Base-by-base conservation (phyloP, 257 asterid species). In the Solanum bulbocastanum region DNA sequence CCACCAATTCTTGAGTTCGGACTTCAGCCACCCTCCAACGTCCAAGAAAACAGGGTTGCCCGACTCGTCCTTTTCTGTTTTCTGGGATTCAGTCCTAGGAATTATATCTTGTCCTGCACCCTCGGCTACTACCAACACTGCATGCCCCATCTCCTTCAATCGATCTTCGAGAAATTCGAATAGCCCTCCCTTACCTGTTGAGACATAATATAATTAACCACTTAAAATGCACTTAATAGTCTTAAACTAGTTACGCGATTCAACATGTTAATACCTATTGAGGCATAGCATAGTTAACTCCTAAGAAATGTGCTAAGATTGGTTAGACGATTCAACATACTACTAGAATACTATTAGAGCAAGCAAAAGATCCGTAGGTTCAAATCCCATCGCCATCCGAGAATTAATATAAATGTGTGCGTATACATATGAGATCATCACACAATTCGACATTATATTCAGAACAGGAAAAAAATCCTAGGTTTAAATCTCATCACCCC, bases 1-100 rank as follows among this genome's bases (percentile, higher is more conserved):
- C 98, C 98, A 95, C 98, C 98, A 95, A 1, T 85, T 95, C 91
- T 93, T 95, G 46, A 96, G 82, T 87, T 96, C 98, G 15, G 98
- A 90, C 39, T 93, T 96, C 91, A 95, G 82, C 99, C 98, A 96
- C 23, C 90, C 94, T 0, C 98, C 98, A 12, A 94, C 96, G 6
- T 96, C 99, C 89, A 92, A 46, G 87, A 94, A 93, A 39, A 92
- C 94, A 0, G 94, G 96, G 44, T 95, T 94, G 52, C 99, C 98
- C 0, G 98, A 96, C 83, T 94, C 99, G 18, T 96, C 98, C 89
- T 85, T 93, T 88, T 93, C 95, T 25, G 56, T 83, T 10, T 87
- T 92, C 46, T 92, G 90, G 5, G 93, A 85, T 27, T 89, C 93
- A 10, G 87, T 62, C 60, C 68, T 87, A 8, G 94, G 96, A 25